These are phyloP conservation scores for Corchorus capsularis DNA, from an alignment of 345 rosid species.

Conservation along the genomic window DNA sequence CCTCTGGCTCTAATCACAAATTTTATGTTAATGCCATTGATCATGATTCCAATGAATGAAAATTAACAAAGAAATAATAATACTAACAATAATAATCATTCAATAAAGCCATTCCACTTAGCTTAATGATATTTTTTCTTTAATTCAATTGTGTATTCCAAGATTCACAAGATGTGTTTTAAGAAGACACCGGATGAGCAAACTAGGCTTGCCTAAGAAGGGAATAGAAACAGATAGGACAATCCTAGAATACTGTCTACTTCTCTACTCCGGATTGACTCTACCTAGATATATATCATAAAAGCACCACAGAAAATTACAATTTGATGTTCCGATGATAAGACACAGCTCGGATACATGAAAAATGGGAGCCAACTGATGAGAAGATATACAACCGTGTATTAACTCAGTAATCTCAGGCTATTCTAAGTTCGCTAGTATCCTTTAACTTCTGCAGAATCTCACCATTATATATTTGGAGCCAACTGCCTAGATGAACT, in stretches of 20 bases:
- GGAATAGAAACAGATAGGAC: constrained; percentile 3
- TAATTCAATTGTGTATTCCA: neutral
- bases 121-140: neutral
- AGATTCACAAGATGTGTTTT: neutral
- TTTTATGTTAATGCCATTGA: too few species aligned
- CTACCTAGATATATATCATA: neutral
- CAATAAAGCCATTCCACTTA: neutral
- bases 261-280: neutral
- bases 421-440: neutral
- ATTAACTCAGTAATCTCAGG: neutral
- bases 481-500: neutral
- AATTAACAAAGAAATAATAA: too few species aligned
- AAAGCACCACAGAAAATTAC: neutral
- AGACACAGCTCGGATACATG: neutral
- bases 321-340: neutral
- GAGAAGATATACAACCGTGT: neutral
- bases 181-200: neutral
- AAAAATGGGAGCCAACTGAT: neutral
- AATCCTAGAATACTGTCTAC: neutral
- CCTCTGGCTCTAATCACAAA: too few species aligned
- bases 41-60: too few species aligned
- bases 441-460: neutral
- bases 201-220: neutral
- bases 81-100: too few species aligned
- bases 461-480: neutral